A percentile compares a stretch with the other conserved stretches of the same genome.
phyloP scores from a whole-genome alignment of 306 rosid genomes.

The Cercis canadensis region DNA sequence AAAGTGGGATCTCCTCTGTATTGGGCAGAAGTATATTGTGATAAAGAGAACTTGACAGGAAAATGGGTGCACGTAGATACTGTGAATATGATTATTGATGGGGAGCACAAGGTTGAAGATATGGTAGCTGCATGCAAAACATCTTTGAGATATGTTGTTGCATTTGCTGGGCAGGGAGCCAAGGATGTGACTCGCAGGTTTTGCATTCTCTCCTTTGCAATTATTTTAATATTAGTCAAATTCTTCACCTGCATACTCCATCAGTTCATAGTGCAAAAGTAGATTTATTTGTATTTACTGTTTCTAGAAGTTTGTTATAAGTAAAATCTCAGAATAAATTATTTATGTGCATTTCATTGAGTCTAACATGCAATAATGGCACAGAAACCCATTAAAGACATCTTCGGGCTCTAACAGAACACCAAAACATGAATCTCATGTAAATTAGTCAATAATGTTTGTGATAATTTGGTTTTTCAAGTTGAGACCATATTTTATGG shows the following conservation, averaged over 20 bases:
- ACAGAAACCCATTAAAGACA: constrained; percentile 5
- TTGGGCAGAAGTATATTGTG: constrained; percentile 96
- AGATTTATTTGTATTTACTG: constrained; percentile 15
- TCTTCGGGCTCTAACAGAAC: constrained; percentile 23
- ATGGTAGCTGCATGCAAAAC: constrained; percentile 83
- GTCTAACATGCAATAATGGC: neutral
- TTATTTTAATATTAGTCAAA: constrained; percentile 2
- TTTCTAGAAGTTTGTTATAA: constrained; percentile 19
- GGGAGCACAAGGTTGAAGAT: constrained; percentile 87
- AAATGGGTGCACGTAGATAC: constrained; percentile 97
- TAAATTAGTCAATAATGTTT: neutral
- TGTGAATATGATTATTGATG: constrained; percentile 79
- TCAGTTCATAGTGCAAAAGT: constrained; percentile 18
- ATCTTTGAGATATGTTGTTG: constrained; percentile 89
- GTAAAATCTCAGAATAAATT: constrained; percentile 3
- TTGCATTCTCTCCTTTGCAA: constrained; percentile 37
- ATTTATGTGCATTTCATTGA: constrained; percentile 8
- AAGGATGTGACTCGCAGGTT: constrained; percentile 99
- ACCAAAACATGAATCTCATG: neutral
- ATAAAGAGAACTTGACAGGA: constrained; percentile 87
- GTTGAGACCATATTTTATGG: constrained; percentile 2
- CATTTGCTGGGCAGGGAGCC: constrained; percentile 94
- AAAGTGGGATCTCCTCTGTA: constrained; percentile 85
- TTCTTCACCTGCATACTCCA: constrained; percentile 27
- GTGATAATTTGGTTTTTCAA: constrained; percentile 6